Base-by-base conservation (phyloP, 805 yeast species). In the Priceomyces haplophilus region DNA sequence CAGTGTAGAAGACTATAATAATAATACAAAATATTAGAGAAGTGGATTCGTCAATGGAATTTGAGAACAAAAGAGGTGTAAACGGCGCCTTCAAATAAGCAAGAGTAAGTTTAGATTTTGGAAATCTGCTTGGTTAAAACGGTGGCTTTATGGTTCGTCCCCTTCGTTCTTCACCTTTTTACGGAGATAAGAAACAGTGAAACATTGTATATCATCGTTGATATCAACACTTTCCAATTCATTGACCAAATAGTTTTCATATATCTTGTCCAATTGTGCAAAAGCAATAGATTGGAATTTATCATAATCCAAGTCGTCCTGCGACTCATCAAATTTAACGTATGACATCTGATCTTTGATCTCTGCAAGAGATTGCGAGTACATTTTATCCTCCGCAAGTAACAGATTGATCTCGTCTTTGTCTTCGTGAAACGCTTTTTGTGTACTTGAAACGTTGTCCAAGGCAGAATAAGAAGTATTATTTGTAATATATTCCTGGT, bases 341-440 rank as follows among this genome's bases (percentile, higher is more conserved):
- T 36, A 17, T 11, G 31, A 23, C 37, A 58, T 41, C 23, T 48
- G 41, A 12, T 41, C 51, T 41, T 48, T 51, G n/a, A 60, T 51
- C 24, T 62, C 64, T n/a, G 47, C 54, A 25, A 64, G 46, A n/a
- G 48, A 43, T 7, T 48, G 42, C 12, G 51, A 50, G 46, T 54
- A 68, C 1, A 57, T 58, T 24, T 54, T 53, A 45, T 69, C 73
- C 38, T 67, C 70, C 6, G 58, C 61, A 15, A 69, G 35, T 5
- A 69, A 49, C 19, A 47, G 48, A 25, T 51, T 44, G 7, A 70
- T 65, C 42, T 69, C 76, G 36, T 65, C 69, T 39, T 67, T 65
- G 44, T 70, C 75, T 46, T 69, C 75, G 37, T 66, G 68, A 37
- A 64, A 65, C 4, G 69, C 59, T 47, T 63, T 68, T 39, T 64